Evolutionary conservation across 768 basidiomycete species (phyloP), one percentile per base, ranked within the genome.

Genomic region (Pisolithus orientalis): DNA sequence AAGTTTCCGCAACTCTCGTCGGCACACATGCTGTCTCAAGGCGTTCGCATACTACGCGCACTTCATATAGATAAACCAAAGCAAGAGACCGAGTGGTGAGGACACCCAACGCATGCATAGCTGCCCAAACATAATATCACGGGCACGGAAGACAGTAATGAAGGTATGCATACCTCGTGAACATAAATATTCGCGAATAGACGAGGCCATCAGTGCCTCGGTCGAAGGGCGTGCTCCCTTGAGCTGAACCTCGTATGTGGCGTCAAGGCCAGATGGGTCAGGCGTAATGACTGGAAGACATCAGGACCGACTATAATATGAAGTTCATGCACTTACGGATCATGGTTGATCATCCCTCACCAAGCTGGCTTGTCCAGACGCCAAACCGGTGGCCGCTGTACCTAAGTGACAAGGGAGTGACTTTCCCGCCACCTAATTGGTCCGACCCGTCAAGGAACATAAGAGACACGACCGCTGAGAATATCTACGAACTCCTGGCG

Each of bases 211-310:
- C 96, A 3, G 96, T 95, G 48, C 76, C 79, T 25, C 96, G 80
- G 0, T 91, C 90, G 71, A 94, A 98, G 0, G 96, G 94, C 1
- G 95, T 98, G 10, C 82, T 1, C 96, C 96, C 66, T 98, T 99
- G 58, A 99, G 80, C 67, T 98, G 96, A 8, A 99, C 75, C 62
- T 99, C 96, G 60, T 85, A 87, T 0, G 72, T 71, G 5, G 75
- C 61, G 16, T 79, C 71, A 2, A 79, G 75, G 43, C 82, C 73
- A 6, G 70, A 64, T 0, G 84, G 84, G 53, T 89, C 84, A 0
- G 87, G 82, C 0, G 90, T 91, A n/a, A 84, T 83, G 52, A 90
- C 90, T 91, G 54, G 11, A 13, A 28, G 32, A 1, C 24, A 49
- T 56, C 29, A 64, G 45, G 55, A 28, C 40, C 50, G 24, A 55